These are phyloP conservation scores for Chaetomium strumarium DNA, from an alignment of 2,329 filamentous ascomycete genomes.

Conservation along the genomic window DNA sequence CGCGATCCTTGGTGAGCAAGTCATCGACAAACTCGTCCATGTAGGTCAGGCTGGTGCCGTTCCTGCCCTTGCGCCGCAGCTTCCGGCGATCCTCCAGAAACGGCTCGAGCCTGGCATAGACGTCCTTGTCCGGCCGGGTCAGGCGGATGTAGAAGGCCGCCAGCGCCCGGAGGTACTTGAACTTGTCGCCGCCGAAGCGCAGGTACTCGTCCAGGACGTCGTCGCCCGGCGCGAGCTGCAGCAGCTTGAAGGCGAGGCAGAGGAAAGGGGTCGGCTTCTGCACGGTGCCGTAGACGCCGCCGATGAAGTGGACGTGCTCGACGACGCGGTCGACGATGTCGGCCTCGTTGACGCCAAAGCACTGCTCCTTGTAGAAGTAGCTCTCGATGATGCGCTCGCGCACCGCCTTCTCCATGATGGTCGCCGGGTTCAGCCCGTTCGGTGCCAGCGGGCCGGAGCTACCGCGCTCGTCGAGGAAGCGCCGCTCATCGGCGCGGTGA, in stretches of 20 bases:
- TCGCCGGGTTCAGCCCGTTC: constrained; percentile 88
- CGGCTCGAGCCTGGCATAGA: constrained; percentile 76
- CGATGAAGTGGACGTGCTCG: constrained; percentile 73
- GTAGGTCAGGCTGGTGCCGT: constrained; percentile 68
- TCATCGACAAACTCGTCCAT: constrained; percentile 95
- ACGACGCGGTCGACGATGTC: constrained; percentile 84
- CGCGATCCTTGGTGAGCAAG: constrained; percentile 76
- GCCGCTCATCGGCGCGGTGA: constrained; percentile 73
- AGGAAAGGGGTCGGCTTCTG: constrained; percentile 91
- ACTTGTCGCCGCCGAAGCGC: constrained; percentile 64
- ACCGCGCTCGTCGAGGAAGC: constrained; percentile 86
- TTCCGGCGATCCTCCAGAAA: constrained; percentile 78
- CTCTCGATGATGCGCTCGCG: constrained; percentile 91
- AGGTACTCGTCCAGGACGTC: constrained; percentile 78
- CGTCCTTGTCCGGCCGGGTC: constrained; percentile 73
- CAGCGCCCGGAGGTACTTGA: constrained; percentile 83
- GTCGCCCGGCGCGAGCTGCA: constrained; percentile 77
- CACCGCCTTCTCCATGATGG: constrained; percentile 90
- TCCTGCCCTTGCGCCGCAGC: constrained; percentile 67
- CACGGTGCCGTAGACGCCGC: constrained; percentile 76
- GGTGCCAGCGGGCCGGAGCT: constrained; percentile 69
- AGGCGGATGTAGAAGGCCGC: constrained; percentile 91
- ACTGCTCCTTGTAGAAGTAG: constrained; percentile 99
- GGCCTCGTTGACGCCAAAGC: constrained; percentile 85
- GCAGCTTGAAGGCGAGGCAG: constrained; percentile 88